phyloP scores from a whole-genome alignment of 371 early-diverging fungal species.

The Lichtheimia ornata region DNA sequence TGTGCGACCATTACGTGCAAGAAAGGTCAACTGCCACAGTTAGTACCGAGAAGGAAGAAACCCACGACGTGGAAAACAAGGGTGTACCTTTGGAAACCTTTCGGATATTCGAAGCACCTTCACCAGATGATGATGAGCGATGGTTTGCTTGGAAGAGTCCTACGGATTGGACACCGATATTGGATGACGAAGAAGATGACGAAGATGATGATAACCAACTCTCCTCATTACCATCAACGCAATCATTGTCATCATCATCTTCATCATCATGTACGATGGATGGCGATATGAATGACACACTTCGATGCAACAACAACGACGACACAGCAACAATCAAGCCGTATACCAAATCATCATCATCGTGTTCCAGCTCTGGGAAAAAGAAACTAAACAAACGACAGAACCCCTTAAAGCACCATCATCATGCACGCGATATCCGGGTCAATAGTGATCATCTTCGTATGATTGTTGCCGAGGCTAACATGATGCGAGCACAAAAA shows the following conservation, averaged over 20 bases:
- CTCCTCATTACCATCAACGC: background rate
- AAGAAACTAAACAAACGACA: background rate
- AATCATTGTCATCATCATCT: conserved; percentile 3
- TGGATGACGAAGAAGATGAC: conserved; percentile 7
- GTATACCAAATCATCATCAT: background rate
- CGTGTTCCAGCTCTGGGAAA: background rate
- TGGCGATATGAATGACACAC: background rate
- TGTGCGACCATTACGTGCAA: conserved; percentile 48
- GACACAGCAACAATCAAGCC: too few species aligned
- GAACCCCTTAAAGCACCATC: background rate
- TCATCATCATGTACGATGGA: background rate
- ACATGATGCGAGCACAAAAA: conserved; percentile 64
- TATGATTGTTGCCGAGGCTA: conserved; percentile 61
- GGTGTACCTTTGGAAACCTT: conserved; percentile 26
- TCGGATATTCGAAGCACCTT: conserved; percentile 26
- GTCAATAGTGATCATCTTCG: conserved; percentile 57
- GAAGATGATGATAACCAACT: background rate
- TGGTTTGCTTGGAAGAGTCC: conserved; percentile 26
- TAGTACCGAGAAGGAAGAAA: conserved; percentile 9
- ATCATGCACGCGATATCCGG: conserved; percentile 43
- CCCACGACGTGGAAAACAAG: background rate
- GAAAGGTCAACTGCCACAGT: background rate
- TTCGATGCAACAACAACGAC: background rate
- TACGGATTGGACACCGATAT: conserved; percentile 31
- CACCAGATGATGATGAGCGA: conserved; percentile 18